Conservation (phyloP, 169 alveolate species). For the Eimeria brunetti region DNA sequence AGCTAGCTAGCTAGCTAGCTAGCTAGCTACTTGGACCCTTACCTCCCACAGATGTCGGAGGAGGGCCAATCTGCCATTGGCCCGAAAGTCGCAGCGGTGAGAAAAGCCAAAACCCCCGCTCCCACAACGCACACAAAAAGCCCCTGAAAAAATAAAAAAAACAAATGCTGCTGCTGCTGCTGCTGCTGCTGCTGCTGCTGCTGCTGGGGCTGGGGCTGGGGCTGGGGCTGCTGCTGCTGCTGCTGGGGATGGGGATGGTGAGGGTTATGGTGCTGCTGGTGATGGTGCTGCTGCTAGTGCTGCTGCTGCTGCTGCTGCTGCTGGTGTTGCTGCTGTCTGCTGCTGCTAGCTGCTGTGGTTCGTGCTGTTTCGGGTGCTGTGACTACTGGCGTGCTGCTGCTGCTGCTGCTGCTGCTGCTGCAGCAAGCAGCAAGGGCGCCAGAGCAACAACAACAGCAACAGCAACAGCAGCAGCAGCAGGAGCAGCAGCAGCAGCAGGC, state of each 20-base stretch:
- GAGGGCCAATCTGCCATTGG: neutral
- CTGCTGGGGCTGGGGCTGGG: no score
- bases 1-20: no score
- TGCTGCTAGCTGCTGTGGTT: neutral
- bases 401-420: neutral
- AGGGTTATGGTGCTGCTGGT: neutral
- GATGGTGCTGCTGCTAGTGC: neutral
- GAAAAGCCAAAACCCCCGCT: neutral
- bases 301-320: neutral
- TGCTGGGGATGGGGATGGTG: neutral
- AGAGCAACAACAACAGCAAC: constrained; percentile 3
- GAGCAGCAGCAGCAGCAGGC: constrained; percentile 14
- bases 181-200: constrained; percentile 14
- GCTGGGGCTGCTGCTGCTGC: constrained; percentile 7
- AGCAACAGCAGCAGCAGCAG: constrained; percentile 14
- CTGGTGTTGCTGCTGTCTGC: no score
- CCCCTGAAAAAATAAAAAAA: neutral
- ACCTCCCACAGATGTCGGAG: neutral
- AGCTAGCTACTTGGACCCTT: neutral
- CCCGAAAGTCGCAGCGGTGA: constrained; percentile 29
- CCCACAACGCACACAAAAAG: constrained; percentile 24
- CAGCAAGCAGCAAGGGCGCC: constrained; percentile 2
- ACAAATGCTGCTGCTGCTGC: neutral
- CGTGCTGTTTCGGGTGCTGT: neutral
- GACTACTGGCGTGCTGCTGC: no score